These are phyloP conservation scores for Apiospora aurea DNA, from an alignment of 2,329 filamentous ascomycete species.

Conservation along the genomic window DNA sequence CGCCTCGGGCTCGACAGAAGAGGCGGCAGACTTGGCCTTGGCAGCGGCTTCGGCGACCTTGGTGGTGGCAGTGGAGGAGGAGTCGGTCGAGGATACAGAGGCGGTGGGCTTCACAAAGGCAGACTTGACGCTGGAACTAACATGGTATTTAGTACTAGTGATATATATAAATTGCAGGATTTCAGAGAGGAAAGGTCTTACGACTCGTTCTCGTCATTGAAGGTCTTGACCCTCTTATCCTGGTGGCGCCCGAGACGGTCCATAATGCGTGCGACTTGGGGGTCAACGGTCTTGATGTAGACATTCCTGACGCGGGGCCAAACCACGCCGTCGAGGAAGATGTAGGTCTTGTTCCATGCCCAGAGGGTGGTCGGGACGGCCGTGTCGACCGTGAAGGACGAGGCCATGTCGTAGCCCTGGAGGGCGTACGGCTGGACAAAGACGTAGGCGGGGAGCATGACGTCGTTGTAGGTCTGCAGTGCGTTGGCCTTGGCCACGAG, in stretches of 20 bases:
- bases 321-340: constrained; percentile 77
- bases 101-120: constrained; percentile 47
- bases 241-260: constrained; percentile 82
- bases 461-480: constrained; percentile 72
- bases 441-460: constrained; percentile 78
- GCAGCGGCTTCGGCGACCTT: constrained; percentile 34
- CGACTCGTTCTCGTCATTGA: constrained; percentile 41
- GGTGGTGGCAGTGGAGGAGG: constrained; percentile 37
- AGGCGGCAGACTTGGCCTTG: constrained; percentile 33
- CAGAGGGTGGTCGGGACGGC: constrained; percentile 76
- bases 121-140: constrained; percentile 38
- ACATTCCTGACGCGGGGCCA: constrained; percentile 83
- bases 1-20: constrained; percentile 32
- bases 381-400: constrained; percentile 71
- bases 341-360: constrained; percentile 71
- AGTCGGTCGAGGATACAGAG: constrained; percentile 30
- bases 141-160: background rate
- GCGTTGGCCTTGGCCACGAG: constrained; percentile 68
- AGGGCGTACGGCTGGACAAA: constrained; percentile 76
- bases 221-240: constrained; percentile 49
- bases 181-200: constrained; percentile 33
- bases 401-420: constrained; percentile 71
- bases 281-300: constrained; percentile 92
- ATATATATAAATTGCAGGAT: background rate
- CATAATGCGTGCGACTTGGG: constrained; percentile 90